Percentiles rank a stretch among this genome's conserved stretches.
These are phyloP conservation scores for Rheum nobile DNA, from an alignment of 148 eudicot genomes.

Conservation along the genomic window DNA sequence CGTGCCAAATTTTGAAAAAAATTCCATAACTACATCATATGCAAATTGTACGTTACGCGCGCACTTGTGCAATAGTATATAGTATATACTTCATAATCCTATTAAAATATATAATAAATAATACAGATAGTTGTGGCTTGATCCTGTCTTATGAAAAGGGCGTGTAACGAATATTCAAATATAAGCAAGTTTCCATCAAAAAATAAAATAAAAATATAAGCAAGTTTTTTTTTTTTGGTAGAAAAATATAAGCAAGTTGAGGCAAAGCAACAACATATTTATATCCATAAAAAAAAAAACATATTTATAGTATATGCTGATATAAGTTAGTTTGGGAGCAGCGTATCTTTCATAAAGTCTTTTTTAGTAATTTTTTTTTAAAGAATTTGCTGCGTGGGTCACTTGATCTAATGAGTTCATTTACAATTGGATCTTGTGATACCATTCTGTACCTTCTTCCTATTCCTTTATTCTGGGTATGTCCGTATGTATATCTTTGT, in stretches of 20 bases:
- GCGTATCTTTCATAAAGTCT: not conserved
- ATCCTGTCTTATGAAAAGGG: not conserved
- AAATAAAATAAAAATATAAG: too few relatives aligned
- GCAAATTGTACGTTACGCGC: too few relatives aligned
- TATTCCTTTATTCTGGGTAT: not conserved
- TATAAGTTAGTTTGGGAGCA: not conserved
- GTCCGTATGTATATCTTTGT: not conserved
- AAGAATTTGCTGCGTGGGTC: slow-evolving; percentile 4
- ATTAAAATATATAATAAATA: not conserved
- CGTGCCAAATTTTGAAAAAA: too few relatives aligned
- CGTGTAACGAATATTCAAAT: slow-evolving; percentile 6
- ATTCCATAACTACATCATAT: too few relatives aligned
- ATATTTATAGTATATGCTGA: not conserved
- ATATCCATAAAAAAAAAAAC: too few relatives aligned
- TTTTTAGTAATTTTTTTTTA: not conserved
- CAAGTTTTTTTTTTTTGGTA: too few relatives aligned
- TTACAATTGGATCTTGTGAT: slow-evolving; percentile 1
- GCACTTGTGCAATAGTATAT: too few relatives aligned
- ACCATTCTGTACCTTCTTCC: slow-evolving; percentile 3
- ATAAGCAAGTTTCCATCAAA: not conserved
- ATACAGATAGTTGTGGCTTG: not conserved
- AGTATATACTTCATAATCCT: not conserved
- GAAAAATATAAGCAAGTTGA: not conserved
- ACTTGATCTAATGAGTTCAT: not conserved
- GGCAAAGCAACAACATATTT: slow-evolving; percentile 4